phyloP scores from a whole-genome alignment of 345 rosid species.

The Capsella bursapastoris region DNA sequence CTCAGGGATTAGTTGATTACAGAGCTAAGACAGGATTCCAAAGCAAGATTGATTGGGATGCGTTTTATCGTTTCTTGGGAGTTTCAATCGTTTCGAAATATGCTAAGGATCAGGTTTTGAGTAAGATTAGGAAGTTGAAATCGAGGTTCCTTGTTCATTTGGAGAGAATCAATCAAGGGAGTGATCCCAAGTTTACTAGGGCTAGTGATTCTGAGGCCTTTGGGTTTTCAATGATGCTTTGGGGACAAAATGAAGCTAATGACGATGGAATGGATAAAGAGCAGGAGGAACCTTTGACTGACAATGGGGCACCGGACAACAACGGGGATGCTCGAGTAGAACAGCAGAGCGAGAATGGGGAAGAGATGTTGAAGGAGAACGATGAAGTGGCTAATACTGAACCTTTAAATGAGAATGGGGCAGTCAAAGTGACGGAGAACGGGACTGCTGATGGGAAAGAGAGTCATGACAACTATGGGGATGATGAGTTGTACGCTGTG shows the following conservation, averaged over 20 bases:
- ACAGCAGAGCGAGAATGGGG: not conserved
- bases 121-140: slow-evolving; percentile 32
- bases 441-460: slow-evolving; percentile 8
- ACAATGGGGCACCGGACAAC: not conserved
- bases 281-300: not conserved
- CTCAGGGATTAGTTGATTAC: slow-evolving; percentile 31
- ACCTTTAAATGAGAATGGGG: not conserved
- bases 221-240: slow-evolving; percentile 30
- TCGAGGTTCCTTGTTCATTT: not conserved
- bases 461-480: not conserved
- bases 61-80: not conserved
- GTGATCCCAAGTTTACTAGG: slow-evolving; percentile 26
- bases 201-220: slow-evolving; percentile 30
- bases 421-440: not conserved
- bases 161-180: slow-evolving; percentile 15
- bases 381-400: slow-evolving; percentile 4
- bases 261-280: not conserved
- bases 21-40: not conserved
- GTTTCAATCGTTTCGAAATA: not conserved
- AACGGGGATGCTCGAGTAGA: not conserved
- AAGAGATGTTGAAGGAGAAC: not conserved
- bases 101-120: slow-evolving; percentile 30
- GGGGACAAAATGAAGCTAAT: slow-evolving; percentile 12
- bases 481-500: slow-evolving; percentile 10
- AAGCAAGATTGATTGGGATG: slow-evolving; percentile 12